These are phyloP conservation scores for Trametes villosa DNA, from an alignment of 768 basidiomycete species.

Conservation along the genomic window DNA sequence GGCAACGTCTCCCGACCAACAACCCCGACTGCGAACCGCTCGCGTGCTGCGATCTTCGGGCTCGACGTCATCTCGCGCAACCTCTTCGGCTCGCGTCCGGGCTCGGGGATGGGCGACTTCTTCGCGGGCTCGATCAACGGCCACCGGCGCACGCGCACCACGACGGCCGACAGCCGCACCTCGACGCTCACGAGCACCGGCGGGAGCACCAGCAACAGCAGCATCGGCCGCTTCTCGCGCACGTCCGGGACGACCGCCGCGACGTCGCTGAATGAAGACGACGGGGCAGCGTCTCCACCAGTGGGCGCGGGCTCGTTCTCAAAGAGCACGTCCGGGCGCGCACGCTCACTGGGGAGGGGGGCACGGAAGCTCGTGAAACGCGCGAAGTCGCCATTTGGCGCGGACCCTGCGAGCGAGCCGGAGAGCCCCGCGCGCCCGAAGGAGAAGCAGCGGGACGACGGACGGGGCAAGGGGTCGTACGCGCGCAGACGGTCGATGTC, in stretches of 20 bases:
- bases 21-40: conserved; percentile 79
- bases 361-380: conserved; percentile 55
- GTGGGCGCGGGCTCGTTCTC: conserved; percentile 17
- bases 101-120: conserved; percentile 71
- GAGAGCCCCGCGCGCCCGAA: conserved; percentile 25
- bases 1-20: conserved; percentile 77
- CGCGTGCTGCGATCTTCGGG: conserved; percentile 81
- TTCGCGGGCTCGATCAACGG: conserved; percentile 75
- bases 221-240: conserved; percentile 66
- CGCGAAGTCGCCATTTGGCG: conserved; percentile 47
- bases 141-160: conserved; percentile 69
- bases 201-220: conserved; percentile 68
- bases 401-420: conserved; percentile 37
- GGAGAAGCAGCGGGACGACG: neutral
- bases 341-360: conserved; percentile 37
- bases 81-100: conserved; percentile 75
- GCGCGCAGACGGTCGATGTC: conserved; percentile 33
- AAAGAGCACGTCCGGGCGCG: conserved; percentile 39
- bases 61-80: conserved; percentile 90
- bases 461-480: conserved; percentile 19
- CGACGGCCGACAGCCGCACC: conserved; percentile 56
- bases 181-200: conserved; percentile 73
- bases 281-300: conserved; percentile 47
- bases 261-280: conserved; percentile 66
- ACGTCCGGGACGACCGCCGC: conserved; percentile 72